Percentiles rank a stretch among this genome's conserved stretches.
These are phyloP conservation scores for Chamaecyparis obtusa DNA, from an alignment of 75 land plant species.

Conservation along the genomic window DNA sequence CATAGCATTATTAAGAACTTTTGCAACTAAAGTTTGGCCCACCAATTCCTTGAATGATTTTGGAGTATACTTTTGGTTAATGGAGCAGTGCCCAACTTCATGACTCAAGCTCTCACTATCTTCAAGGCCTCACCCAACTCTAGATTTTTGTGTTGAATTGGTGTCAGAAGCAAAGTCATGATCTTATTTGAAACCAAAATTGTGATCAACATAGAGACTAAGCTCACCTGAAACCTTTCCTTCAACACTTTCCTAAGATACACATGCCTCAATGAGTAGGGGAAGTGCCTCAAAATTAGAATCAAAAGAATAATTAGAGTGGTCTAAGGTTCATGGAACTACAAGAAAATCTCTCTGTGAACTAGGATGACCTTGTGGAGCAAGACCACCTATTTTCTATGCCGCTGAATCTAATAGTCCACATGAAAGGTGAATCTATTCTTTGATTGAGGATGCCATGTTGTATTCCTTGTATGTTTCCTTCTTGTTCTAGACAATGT, in stretches of 20 bases:
- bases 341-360: constrained; percentile 18
- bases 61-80: constrained; percentile 90
- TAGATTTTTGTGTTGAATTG: constrained; percentile 25
- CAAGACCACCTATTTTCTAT: constrained; percentile 28
- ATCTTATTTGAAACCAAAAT: constrained; percentile 28
- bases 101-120: background rate
- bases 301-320: constrained; percentile 38
- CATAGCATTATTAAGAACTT: constrained; percentile 83
- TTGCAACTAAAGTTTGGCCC: constrained; percentile 81
- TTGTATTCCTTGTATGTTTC: too few species aligned
- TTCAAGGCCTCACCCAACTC: constrained; percentile 11
- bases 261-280: constrained; percentile 55
- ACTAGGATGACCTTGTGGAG: constrained; percentile 12
- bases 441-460: too few species aligned
- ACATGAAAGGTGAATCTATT: constrained; percentile 69
- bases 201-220: constrained; percentile 42
- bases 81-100: constrained; percentile 35
- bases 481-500: too few species aligned
- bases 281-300: constrained; percentile 70
- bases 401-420: constrained; percentile 55
- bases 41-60: constrained; percentile 79
- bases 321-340: constrained; percentile 33
- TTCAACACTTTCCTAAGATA: constrained; percentile 38
- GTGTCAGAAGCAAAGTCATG: constrained; percentile 47
- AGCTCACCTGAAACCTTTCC: constrained; percentile 57